Evolutionary conservation across 352 stramenopile species (phyloP).

Genomic region (Globisporangium emineosum): DNA sequence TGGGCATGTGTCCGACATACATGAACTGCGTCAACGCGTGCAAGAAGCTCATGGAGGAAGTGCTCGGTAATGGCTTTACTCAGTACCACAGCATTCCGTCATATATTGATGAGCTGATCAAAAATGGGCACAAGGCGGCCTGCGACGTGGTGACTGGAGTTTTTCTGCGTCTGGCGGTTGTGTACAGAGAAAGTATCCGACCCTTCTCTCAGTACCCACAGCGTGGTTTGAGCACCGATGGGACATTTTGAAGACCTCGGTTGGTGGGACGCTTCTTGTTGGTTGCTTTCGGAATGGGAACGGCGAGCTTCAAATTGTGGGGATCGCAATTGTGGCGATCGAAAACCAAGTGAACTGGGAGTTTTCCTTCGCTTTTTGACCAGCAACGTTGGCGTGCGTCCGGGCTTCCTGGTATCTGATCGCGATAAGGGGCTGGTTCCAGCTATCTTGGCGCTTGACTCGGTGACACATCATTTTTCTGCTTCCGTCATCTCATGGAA

Average conservation of each 20-base stretch:
- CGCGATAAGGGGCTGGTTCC: background rate
- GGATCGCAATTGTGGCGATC: background rate
- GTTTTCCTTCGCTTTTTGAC: background rate
- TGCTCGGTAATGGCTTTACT: background rate
- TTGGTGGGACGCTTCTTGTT: background rate
- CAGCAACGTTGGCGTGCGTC: background rate
- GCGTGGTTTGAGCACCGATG: background rate
- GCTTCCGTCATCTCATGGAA: background rate
- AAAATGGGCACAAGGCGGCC: background rate
- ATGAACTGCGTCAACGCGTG: background rate
- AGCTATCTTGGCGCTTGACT: background rate
- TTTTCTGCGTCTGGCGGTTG: background rate
- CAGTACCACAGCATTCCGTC: background rate
- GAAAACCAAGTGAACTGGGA: constrained; percentile 4
- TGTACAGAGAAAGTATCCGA: background rate
- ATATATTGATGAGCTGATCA: background rate
- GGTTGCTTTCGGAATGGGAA: background rate
- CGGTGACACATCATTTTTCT: background rate
- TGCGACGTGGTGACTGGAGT: background rate
- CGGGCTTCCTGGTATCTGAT: constrained; percentile 1
- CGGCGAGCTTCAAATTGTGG: constrained; percentile 1
- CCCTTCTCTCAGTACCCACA: background rate
- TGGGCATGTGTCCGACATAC: background rate
- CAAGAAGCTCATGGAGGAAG: background rate
- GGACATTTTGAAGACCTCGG: background rate